These are phyloP conservation scores for Caryocar brasiliense DNA, from an alignment of 441 rosid species.

Conservation along the genomic window DNA sequence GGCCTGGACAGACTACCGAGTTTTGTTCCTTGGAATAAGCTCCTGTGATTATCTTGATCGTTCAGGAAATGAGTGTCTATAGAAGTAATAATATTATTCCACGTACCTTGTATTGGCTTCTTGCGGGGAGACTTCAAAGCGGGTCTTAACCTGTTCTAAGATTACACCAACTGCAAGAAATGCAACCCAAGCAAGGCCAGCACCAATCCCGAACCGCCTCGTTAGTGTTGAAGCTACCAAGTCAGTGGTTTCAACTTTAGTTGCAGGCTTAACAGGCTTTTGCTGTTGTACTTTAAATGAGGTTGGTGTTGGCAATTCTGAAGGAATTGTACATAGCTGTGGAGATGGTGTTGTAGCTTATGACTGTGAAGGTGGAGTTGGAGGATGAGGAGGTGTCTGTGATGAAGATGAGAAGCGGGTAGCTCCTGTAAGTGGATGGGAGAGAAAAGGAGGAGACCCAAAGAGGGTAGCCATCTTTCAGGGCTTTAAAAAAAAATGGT, in stretches of 20 bases:
- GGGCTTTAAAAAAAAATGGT: neutral
- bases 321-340: conserved; percentile 23
- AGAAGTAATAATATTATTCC: no score
- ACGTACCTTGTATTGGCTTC: conserved; percentile 54
- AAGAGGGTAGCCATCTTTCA: conserved; percentile 44
- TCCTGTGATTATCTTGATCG: no score
- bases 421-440: conserved; percentile 35
- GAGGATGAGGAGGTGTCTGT: conserved; percentile 22
- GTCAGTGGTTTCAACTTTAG: conserved; percentile 50
- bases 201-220: conserved; percentile 70
- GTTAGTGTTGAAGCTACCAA: conserved; percentile 75
- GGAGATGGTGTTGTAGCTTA: conserved; percentile 14
- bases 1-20: no score
- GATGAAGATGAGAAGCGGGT: conserved; percentile 26
- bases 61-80: no score
- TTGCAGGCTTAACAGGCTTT: conserved; percentile 19
- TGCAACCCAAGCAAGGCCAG: conserved; percentile 69
- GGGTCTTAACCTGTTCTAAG: conserved; percentile 72
- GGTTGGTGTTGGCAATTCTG: conserved; percentile 21
- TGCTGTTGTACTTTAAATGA: conserved; percentile 21
- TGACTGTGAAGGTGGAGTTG: conserved; percentile 14
- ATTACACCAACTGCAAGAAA: conserved; percentile 54
- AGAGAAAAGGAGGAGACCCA: conserved; percentile 39
- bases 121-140: conserved; percentile 50
- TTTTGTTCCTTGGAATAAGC: no score